A percentile compares a stretch with the other conserved stretches of the same genome.
phyloP scores from a whole-genome alignment of 306 rosid genomes.

The Sicyos edulis region DNA sequence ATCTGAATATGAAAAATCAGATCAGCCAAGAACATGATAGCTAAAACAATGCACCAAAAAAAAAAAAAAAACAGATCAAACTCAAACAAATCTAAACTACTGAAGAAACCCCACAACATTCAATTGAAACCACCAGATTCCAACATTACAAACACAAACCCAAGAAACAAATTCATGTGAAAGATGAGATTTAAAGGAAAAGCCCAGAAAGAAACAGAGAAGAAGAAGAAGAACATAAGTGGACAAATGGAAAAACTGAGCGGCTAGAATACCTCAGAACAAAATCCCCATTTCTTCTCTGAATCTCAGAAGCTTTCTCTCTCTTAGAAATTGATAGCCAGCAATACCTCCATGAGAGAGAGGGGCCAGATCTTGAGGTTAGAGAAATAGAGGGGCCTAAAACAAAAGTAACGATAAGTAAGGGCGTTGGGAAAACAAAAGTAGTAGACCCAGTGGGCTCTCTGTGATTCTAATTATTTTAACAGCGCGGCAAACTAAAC shows the following conservation, averaged over 20 bases:
- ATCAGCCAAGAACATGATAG: background rate
- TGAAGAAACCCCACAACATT: background rate
- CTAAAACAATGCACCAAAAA: background rate
- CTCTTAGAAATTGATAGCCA: too few relatives aligned
- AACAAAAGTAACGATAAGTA: too few relatives aligned
- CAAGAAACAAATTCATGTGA: background rate
- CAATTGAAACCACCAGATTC: background rate
- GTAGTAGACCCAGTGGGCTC: too few relatives aligned
- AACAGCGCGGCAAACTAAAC: too few relatives aligned
- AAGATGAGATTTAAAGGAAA: background rate
- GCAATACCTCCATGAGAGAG: too few relatives aligned
- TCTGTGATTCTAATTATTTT: too few relatives aligned
- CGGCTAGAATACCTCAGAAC: conserved; percentile 13
- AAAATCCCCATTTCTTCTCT: conserved; percentile 1
- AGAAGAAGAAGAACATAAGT: background rate
- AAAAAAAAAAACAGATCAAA: too few relatives aligned
- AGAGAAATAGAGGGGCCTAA: too few relatives aligned
- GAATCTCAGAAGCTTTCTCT: conserved; percentile 10
- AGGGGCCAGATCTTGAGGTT: too few relatives aligned
- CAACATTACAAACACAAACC: conserved; percentile 1
- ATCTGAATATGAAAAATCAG: conserved; percentile 17
- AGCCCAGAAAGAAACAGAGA: background rate
- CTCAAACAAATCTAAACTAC: conserved; percentile 18
- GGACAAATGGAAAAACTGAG: background rate
- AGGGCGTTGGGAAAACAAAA: too few relatives aligned